Evolutionary conservation across 345 rosid genomes (phyloP).

Genomic region (Hirschfeldia incana): DNA sequence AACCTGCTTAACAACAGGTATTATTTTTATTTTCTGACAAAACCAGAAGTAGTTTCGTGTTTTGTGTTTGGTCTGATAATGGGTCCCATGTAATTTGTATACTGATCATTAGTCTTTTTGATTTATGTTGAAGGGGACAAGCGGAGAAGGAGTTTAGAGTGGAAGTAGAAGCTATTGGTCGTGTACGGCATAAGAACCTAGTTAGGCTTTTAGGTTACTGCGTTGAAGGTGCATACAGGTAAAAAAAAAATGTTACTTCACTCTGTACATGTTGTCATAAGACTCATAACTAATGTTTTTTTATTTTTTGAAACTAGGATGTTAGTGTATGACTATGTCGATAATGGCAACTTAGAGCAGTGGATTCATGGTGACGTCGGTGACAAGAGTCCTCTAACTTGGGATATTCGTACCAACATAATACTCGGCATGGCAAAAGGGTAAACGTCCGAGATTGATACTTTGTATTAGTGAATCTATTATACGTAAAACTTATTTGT

Average conservation of each 20-base stretch:
- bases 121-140: slow-evolving; percentile 62
- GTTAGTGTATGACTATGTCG: slow-evolving; percentile 87
- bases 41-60: slow-evolving; percentile 9
- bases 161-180: slow-evolving; percentile 93
- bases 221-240: slow-evolving; percentile 98
- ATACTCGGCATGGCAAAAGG: slow-evolving; percentile 86
- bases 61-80: slow-evolving; percentile 1
- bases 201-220: slow-evolving; percentile 92
- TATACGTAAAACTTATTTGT: background rate
- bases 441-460: slow-evolving; percentile 18
- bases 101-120: background rate
- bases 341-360: slow-evolving; percentile 79
- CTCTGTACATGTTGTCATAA: background rate
- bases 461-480: background rate
- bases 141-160: slow-evolving; percentile 93
- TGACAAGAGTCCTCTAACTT: slow-evolving; percentile 65
- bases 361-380: slow-evolving; percentile 88
- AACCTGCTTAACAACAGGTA: slow-evolving; percentile 91
- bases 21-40: background rate
- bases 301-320: slow-evolving; percentile 43
- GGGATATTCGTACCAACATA: slow-evolving; percentile 76
- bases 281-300: background rate
- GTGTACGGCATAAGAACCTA: slow-evolving; percentile 88
- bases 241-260: background rate
- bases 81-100: slow-evolving; percentile 1